Evolutionary conservation across 495 filamentous ascomycete genomes (phyloP).

Genomic region (Trichoderma virens): DNA sequence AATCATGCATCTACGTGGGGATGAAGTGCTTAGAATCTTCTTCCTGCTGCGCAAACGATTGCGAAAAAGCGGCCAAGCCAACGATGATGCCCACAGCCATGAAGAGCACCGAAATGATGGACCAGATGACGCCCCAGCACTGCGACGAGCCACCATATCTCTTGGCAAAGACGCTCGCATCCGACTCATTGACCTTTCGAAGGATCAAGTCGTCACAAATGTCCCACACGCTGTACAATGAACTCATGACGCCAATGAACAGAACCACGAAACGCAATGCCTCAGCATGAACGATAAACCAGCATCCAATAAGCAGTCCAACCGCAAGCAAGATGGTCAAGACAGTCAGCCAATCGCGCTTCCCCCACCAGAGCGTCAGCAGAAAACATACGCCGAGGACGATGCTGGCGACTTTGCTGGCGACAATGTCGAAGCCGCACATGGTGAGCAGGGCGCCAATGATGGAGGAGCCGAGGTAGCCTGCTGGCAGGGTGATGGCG

Average conservation of each 20-base stretch:
- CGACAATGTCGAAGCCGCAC: constrained; percentile 72
- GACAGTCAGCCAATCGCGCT: constrained; percentile 70
- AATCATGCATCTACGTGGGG: not conserved
- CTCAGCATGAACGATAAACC: constrained; percentile 73
- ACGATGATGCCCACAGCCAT: constrained; percentile 63
- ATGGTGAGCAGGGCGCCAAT: constrained; percentile 74
- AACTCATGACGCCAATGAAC: constrained; percentile 75
- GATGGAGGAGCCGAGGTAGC: constrained; percentile 66
- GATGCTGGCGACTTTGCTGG: constrained; percentile 68
- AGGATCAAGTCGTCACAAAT: constrained; percentile 83
- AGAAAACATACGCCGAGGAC: constrained; percentile 65
- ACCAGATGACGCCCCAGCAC: constrained; percentile 78
- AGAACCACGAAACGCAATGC: constrained; percentile 67
- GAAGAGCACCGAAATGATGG: constrained; percentile 58
- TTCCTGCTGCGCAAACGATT: constrained; percentile 54
- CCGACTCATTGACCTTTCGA: constrained; percentile 71
- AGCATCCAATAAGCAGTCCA: constrained; percentile 63
- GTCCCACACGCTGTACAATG: constrained; percentile 76
- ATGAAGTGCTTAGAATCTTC: constrained; percentile 11
- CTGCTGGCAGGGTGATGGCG: constrained; percentile 66
- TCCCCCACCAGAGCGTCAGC: constrained; percentile 72
- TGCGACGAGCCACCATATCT: constrained; percentile 71
- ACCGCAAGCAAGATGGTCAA: constrained; percentile 59
- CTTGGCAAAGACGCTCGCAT: constrained; percentile 74
- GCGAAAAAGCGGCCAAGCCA: constrained; percentile 66